Evolutionary conservation across 2,329 filamentous ascomycete genomes (phyloP).

Genomic region (Seiridium cupressi): DNA sequence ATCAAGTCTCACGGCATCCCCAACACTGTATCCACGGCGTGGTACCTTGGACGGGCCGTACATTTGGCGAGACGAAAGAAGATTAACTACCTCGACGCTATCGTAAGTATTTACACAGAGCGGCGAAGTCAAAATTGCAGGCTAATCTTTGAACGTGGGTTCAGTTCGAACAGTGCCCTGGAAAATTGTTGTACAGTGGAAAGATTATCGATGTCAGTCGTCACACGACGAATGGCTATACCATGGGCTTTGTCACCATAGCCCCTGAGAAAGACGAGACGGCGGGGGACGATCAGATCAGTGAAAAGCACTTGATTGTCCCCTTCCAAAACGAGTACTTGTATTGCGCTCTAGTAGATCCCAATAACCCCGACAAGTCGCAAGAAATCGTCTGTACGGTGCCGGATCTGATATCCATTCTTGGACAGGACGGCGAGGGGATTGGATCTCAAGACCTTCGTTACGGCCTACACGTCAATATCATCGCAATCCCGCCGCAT

Average conservation of each 20-base stretch:
- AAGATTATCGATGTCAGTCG: neutral
- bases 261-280: neutral
- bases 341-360: neutral
- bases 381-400: neutral
- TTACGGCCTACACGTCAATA: neutral
- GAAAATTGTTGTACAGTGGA: neutral
- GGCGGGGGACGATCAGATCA: too few relatives aligned
- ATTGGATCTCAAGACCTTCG: conserved; percentile 3
- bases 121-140: neutral
- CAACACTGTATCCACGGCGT: neutral
- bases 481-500: neutral
- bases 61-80: neutral
- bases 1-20: neutral
- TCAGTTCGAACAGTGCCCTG: neutral
- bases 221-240: neutral
- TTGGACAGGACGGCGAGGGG: conserved; percentile 1
- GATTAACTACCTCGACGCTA: neutral
- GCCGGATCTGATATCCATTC: conserved; percentile 2
- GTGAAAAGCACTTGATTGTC: neutral
- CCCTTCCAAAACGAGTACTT: conserved; percentile 4
- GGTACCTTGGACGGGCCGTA: neutral
- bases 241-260: neutral
- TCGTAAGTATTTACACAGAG: neutral
- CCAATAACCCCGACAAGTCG: neutral
- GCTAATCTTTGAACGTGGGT: neutral